phyloP scores from a whole-genome alignment of 495 filamentous ascomycete genomes.

The Aspergillus sclerotiicarbonarius region DNA sequence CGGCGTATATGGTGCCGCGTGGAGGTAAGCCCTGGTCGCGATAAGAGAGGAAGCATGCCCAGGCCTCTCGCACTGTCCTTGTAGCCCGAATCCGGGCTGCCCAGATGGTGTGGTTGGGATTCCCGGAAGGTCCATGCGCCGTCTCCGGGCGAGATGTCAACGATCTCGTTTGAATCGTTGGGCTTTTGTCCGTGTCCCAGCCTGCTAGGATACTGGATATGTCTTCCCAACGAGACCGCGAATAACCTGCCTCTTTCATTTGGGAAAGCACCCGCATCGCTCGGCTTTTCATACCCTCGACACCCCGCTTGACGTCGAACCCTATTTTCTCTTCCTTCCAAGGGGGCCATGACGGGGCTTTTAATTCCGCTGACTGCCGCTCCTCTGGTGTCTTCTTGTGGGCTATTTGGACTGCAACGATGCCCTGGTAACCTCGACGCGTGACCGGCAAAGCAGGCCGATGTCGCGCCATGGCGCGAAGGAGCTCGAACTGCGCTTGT shows the following conservation, averaged over 20 bases:
- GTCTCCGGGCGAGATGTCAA: constrained; percentile 26
- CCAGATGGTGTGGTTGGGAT: constrained; percentile 46
- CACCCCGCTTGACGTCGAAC: constrained; percentile 54
- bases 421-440: constrained; percentile 60
- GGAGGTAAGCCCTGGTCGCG: constrained; percentile 37
- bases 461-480: constrained; percentile 59
- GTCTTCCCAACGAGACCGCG: constrained; percentile 53
- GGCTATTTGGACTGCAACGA: constrained; percentile 58
- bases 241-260: constrained; percentile 66
- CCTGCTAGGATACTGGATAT: constrained; percentile 57
- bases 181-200: constrained; percentile 66
- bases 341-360: constrained; percentile 66
- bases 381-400: constrained; percentile 61
- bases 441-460: constrained; percentile 56
- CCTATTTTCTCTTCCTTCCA: constrained; percentile 64
- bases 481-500: constrained; percentile 61
- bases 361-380: constrained; percentile 56
- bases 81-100: constrained; percentile 62
- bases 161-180: constrained; percentile 64
- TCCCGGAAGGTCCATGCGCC: constrained; percentile 17
- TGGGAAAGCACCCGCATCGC: constrained; percentile 55
- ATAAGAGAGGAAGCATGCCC: constrained; percentile 63
- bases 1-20: constrained; percentile 47
- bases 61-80: constrained; percentile 67
- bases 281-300: constrained; percentile 57